phyloP scores from a whole-genome alignment of 2,329 filamentous ascomycete species.

The Ophiosphaerella herpotricha region DNA sequence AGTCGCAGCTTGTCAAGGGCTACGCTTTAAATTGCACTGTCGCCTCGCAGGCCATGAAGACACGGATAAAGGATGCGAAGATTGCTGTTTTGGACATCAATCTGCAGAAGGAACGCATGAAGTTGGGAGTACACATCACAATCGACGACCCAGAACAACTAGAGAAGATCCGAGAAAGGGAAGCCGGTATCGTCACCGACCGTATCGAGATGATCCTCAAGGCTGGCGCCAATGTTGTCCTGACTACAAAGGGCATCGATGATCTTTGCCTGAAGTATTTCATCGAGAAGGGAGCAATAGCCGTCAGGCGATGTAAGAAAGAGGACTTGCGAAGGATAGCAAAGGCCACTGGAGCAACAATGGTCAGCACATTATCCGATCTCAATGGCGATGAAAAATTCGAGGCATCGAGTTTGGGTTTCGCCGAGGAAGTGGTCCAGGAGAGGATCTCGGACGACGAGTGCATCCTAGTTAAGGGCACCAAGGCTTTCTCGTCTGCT shows the following conservation, averaged over 20 bases:
- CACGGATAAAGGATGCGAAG: constrained; percentile 88
- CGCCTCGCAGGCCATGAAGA: constrained; percentile 97
- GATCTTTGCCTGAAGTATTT: constrained; percentile 94
- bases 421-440: constrained; percentile 95
- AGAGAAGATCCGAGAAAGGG: constrained; percentile 93
- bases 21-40: constrained; percentile 99
- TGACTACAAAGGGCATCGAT: constrained; percentile 98
- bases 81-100: constrained; percentile 98
- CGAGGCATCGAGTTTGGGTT: constrained; percentile 83
- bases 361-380: constrained; percentile 92
- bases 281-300: constrained; percentile 93
- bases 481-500: constrained; percentile 89
- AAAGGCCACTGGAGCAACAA: constrained; percentile 89
- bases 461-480: constrained; percentile 95
- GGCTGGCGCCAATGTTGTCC: constrained; percentile 90
- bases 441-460: constrained; percentile 99
- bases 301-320: constrained; percentile 95
- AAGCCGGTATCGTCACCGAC: constrained; percentile 91
- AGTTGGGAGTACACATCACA: constrained; percentile 96
- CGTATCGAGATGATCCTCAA: constrained; percentile 97
- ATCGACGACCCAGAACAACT: constrained; percentile 96
- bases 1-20: constrained; percentile 90
- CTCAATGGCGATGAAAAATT: constrained; percentile 98
- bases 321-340: constrained; percentile 95
- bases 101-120: constrained; percentile 98